These are phyloP conservation scores for Aspergillus egyptiacus DNA, from an alignment of 495 filamentous ascomycete species.

Conservation along the genomic window DNA sequence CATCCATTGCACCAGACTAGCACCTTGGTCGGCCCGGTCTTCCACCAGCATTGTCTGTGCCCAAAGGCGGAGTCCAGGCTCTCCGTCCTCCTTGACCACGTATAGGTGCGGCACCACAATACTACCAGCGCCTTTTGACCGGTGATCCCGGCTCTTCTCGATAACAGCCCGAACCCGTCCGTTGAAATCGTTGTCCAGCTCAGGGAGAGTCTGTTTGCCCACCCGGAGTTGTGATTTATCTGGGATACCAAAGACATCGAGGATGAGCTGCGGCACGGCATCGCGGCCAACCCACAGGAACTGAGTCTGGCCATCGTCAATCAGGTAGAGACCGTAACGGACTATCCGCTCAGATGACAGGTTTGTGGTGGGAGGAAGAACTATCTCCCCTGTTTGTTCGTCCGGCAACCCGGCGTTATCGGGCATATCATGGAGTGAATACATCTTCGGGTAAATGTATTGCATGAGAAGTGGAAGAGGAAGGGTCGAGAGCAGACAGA, in stretches of 20 bases:
- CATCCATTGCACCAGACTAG: conserved; percentile 91
- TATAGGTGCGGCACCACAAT: conserved; percentile 90
- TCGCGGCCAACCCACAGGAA: conserved; percentile 97
- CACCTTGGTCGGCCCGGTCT: conserved; percentile 87
- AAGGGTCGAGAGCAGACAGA: conserved; percentile 87
- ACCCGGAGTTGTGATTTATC: conserved; percentile 79
- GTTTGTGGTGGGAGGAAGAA: conserved; percentile 78
- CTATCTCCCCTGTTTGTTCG: conserved; percentile 75
- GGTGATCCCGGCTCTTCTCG: conserved; percentile 85
- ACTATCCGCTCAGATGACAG: conserved; percentile 81
- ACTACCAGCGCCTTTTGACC: conserved; percentile 77
- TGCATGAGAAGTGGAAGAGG: conserved; percentile 89
- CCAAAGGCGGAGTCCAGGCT: conserved; percentile 92
- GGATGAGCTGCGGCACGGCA: conserved; percentile 79
- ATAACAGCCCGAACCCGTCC: conserved; percentile 84
- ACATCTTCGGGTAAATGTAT: conserved; percentile 92
- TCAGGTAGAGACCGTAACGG: conserved; percentile 93
- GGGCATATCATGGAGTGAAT: conserved; percentile 98
- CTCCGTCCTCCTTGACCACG: conserved; percentile 89
- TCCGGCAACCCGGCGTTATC: conserved; percentile 84
- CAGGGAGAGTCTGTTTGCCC: conserved; percentile 79
- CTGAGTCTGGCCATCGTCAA: conserved; percentile 95
- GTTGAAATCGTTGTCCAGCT: conserved; percentile 93
- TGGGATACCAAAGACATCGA: conserved; percentile 81
- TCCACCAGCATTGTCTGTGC: conserved; percentile 94